phyloP scores from a whole-genome alignment of 2,329 filamentous ascomycete genomes.

The Aspergillus proliferans region DNA sequence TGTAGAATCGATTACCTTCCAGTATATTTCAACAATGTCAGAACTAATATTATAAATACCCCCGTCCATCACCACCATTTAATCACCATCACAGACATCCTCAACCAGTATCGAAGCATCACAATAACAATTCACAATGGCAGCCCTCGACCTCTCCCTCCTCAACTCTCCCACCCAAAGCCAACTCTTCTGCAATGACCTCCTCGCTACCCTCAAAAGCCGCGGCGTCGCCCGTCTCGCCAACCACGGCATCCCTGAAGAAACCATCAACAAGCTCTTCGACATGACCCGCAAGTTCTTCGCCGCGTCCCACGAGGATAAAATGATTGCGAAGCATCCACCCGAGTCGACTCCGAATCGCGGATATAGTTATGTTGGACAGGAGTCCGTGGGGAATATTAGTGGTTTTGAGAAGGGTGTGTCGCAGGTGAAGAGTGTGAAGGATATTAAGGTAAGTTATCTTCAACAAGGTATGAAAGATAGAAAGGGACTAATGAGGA shows the following conservation, averaged over 20 bases:
- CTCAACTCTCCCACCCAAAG: not conserved
- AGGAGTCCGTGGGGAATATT: slow-evolving; percentile 23
- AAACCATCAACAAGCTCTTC: slow-evolving; percentile 10
- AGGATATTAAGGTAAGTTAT: slow-evolving; percentile 16
- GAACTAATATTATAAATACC: not conserved
- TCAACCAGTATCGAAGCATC: not conserved
- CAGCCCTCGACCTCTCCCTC: not conserved
- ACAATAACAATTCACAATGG: not conserved
- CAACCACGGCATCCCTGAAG: slow-evolving; percentile 13
- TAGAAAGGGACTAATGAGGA: not conserved
- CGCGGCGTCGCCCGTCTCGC: slow-evolving; percentile 12
- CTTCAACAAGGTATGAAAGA: not conserved
- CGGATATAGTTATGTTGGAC: slow-evolving; percentile 26
- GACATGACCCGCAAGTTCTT: slow-evolving; percentile 15
- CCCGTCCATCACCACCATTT: not conserved
- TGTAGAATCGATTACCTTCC: not conserved
- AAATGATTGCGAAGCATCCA: slow-evolving; percentile 25
- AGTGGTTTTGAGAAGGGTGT: slow-evolving; percentile 16
- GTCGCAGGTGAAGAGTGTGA: slow-evolving; percentile 10
- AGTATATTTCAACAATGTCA: no score
- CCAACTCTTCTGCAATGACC: not conserved
- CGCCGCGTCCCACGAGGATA: slow-evolving; percentile 18
- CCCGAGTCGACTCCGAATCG: slow-evolving; percentile 24
- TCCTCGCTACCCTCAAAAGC: slow-evolving; percentile 11
- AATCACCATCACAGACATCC: not conserved